Evolutionary conservation across 2,329 filamentous ascomycete genomes (phyloP), one percentile per base, ranked within the genome.

Genomic region (Penicillium sp.): DNA sequence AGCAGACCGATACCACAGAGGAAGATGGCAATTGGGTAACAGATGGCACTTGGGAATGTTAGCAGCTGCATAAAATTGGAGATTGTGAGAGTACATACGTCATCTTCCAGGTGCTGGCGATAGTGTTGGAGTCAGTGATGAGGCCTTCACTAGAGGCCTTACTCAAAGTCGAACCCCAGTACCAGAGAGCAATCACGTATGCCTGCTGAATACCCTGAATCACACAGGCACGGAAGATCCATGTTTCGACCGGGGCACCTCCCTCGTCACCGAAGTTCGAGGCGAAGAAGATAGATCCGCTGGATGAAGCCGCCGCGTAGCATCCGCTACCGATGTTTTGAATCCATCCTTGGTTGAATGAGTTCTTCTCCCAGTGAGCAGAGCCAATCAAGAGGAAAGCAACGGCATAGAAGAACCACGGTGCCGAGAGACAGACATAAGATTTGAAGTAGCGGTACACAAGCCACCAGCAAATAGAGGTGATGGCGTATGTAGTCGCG

Each of bases 161-260:
- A 35, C 80, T 80, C 45, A 87, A 75, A 52, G 81, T 77, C 4
- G 80, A 80, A 39, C 86, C 87, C 87, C 87, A 89, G 69, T 84
- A 88, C 86, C 86, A 89, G 10, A 89, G 78, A 2, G 79, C 83
- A 39, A 85, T 81, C 53, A 87, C 80, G 67, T 88, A 89, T 57
- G 86, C 77, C 67, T 89, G 86, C 65, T 88, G 86, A 13, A 85
- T 84, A 45, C 87, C 87, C 69, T 88, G 85, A 55, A 89, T 86
- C 9, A 85, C 73, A 65, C 85, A 86, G 13, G 87, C 87, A 50
- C 87, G 81, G 74, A 85, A 87, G 23, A 86, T 85, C 85, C 85
- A 88, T 27, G 83, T 80, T 67, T 83, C 85, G 39, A 87, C 82
- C 9, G 85, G 84, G 11, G 82, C 80, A 54, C 85, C 85, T 46